These are phyloP conservation scores for Amaranthus palmeri DNA, from an alignment of 148 eudicot species.

Conservation along the genomic window DNA sequence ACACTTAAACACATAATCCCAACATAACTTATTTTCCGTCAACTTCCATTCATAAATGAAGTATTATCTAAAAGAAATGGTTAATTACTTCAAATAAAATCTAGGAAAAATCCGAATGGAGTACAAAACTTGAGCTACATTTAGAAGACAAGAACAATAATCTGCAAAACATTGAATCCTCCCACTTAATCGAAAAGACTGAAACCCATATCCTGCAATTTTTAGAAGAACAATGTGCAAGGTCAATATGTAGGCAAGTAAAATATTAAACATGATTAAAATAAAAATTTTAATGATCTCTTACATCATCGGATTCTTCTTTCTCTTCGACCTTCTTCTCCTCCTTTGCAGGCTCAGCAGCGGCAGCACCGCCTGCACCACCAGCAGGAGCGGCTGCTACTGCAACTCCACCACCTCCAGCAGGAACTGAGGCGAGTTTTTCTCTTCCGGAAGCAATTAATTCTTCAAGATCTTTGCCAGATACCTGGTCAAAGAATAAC, in stretches of 20 bases:
- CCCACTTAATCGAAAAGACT: constrained; percentile 70
- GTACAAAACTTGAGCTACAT: constrained; percentile 20
- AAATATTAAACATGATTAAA: neutral
- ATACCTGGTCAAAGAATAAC: constrained; percentile 52
- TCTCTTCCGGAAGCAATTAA: constrained; percentile 75
- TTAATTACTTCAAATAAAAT: neutral
- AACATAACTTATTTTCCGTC: too few species aligned
- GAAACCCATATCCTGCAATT: constrained; percentile 86
- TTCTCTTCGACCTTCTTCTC: constrained; percentile 74
- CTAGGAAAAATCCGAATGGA: constrained; percentile 7
- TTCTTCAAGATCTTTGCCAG: constrained; percentile 68
- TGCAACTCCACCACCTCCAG: constrained; percentile 73
- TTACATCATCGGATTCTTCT: constrained; percentile 84
- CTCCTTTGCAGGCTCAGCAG: constrained; percentile 68
- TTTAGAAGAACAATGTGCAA: neutral
- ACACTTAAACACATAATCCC: too few species aligned
- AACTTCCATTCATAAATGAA: too few species aligned
- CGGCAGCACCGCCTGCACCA: constrained; percentile 41
- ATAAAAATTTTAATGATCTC: neutral
- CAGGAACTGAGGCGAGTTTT: constrained; percentile 82
- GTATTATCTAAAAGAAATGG: neutral
- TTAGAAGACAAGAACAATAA: neutral
- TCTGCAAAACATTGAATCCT: neutral
- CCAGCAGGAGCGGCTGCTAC: constrained; percentile 49
- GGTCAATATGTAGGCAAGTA: neutral